Base-by-base conservation (phyloP, 140 eudicot species). In the Cichorium intybus region DNA sequence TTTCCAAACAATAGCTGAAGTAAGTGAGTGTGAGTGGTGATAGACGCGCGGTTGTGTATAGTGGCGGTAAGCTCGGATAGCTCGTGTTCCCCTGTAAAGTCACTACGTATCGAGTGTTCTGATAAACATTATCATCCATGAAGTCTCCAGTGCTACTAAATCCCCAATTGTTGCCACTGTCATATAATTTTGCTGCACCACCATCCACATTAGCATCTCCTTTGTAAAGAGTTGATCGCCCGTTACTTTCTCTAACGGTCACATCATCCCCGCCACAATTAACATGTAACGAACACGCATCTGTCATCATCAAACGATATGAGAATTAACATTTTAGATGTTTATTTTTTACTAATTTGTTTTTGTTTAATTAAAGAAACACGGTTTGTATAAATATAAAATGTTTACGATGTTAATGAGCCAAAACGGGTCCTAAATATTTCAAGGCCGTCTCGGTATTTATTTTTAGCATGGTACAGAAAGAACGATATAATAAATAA, bases 71-170 rank as follows among this genome's bases (percentile, higher is more conserved):
- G 75, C 69, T n/a, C n/a, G n/a, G n/a, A n/a, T n/a, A n/a, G n/a
- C n/a, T 75, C 48, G 77, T 50, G 6, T 81, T 69, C 7, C 23
- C 48, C 21, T 79, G 50, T 54, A 70, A 17, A 4, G 68, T 39
- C 10, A 10, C 70, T 20, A 75, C 57, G 26, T 57, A 72, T 62
- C 80, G 86, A 16, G 77, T 79, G 56, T 78, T 78, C 64, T 85
- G 91, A 54, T 2, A 66, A 72, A 66, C 62, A 60, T 59, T 55
- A 27, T 81, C 97, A 64, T 89, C 97, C 82, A 89, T 53, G 76
- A 77, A 89, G 71, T 86, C 97, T n/a, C 97, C 91, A 0, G 85
- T 85, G 79, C 91, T 82, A 73, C 88, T 83, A 69, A 89, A 76
- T 54, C 97, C 97, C 97, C 97, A 89, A 71, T 72, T 45, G 20